Conservation (phyloP, 2,329 filamentous ascomycete genomes). For the Fusarium oxysporum region DNA sequence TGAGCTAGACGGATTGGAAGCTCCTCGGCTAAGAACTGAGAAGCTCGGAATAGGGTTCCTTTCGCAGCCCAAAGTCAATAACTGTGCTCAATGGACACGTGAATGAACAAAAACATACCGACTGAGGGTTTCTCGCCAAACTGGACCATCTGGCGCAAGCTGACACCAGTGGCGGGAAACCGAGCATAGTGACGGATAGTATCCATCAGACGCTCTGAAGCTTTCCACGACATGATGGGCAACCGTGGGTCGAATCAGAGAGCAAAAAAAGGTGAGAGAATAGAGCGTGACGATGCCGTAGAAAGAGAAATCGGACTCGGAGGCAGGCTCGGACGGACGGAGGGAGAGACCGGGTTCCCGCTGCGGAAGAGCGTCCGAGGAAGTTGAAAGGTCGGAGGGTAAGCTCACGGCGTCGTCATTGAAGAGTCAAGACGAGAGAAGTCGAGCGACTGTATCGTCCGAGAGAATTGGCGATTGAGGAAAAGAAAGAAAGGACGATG, state of each 20-base stretch:
- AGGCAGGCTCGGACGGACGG: conserved; percentile 44
- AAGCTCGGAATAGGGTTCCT: conserved; percentile 97
- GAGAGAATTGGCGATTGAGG: conserved; percentile 25
- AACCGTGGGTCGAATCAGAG: conserved; percentile 19
- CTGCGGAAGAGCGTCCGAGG: conserved; percentile 39
- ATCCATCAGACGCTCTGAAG: conserved; percentile 89
- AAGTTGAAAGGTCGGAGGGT: conserved; percentile 31
- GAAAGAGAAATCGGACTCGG: conserved; percentile 38
- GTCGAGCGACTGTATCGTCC: conserved; percentile 22
- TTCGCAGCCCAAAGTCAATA: conserved; percentile 25
- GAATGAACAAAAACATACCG: conserved; percentile 81
- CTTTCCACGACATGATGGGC: conserved; percentile 88
- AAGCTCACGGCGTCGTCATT: conserved; percentile 48
- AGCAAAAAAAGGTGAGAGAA: conserved; percentile 13
- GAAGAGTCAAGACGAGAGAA: conserved; percentile 31
- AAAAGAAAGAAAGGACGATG: conserved; percentile 5
- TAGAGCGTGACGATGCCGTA: conserved; percentile 13
- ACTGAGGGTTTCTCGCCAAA: conserved; percentile 95
- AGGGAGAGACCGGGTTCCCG: conserved; percentile 39
- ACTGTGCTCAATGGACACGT: conserved; percentile 78
- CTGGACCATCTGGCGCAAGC: conserved; percentile 98
- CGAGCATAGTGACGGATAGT: conserved; percentile 97
- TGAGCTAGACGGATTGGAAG: conserved; percentile 96
- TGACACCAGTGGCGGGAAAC: conserved; percentile 96
- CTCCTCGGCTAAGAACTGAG: conserved; percentile 98